Conservation (phyloP, 148 eudicot genomes). For the Silene uniflora region DNA sequence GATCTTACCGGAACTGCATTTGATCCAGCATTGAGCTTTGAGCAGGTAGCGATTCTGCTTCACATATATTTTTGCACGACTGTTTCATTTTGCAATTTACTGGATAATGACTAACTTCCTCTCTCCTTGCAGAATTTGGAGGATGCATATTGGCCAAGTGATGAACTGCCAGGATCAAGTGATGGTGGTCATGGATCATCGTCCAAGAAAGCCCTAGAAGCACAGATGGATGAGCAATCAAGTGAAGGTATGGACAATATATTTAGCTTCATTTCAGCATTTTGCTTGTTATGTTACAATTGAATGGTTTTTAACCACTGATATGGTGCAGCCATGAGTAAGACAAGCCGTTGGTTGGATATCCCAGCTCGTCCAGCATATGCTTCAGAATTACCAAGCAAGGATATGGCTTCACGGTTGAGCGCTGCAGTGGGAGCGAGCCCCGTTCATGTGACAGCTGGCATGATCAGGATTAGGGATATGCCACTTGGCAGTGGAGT, state of each 20-base stretch:
- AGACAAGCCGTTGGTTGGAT: constrained; percentile 57
- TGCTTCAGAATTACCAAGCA: constrained; percentile 79
- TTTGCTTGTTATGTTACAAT: background rate
- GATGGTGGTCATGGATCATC: constrained; percentile 40
- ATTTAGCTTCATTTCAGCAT: background rate
- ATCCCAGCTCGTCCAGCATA: constrained; percentile 78
- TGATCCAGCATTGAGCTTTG: constrained; percentile 32
- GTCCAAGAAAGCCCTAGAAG: constrained; percentile 31
- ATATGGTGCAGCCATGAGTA: constrained; percentile 49
- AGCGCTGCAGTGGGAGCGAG: constrained; percentile 46
- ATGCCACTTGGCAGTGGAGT: constrained; percentile 21
- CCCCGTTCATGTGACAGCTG: constrained; percentile 65
- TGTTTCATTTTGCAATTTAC: constrained; percentile 2
- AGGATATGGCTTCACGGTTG: constrained; percentile 44
- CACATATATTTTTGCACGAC: background rate
- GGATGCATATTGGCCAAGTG: constrained; percentile 30
- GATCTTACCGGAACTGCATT: constrained; percentile 31
- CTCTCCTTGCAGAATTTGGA: constrained; percentile 29
- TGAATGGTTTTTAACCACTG: background rate
- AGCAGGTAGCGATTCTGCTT: constrained; percentile 43
- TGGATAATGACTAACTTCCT: background rate
- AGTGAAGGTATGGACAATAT: constrained; percentile 38
- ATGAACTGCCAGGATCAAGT: constrained; percentile 26
- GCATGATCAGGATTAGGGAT: constrained; percentile 47
- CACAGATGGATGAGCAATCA: constrained; percentile 28